Evolutionary conservation across 2,329 filamentous ascomycete species (phyloP).

Genomic region (Penicillium nordicum): DNA sequence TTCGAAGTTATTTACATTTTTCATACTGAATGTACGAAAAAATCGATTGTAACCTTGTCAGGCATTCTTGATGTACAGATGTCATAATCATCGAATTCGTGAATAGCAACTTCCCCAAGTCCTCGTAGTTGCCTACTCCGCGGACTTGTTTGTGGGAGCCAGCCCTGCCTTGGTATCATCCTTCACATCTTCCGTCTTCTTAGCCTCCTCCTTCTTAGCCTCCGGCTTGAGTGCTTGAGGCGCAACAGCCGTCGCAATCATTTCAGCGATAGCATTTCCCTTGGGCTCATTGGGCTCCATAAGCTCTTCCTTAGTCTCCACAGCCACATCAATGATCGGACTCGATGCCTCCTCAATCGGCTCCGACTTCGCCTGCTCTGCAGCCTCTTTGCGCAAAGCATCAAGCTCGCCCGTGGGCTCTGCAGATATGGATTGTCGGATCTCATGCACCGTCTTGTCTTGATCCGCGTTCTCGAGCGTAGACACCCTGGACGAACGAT

Average conservation of each 20-base stretch:
- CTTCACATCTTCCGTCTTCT: slow-evolving; percentile 6
- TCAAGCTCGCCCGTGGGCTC: slow-evolving; percentile 24
- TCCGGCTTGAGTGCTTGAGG: not conserved
- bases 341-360: slow-evolving; percentile 23
- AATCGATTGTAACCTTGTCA: not conserved
- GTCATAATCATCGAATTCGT: slow-evolving; percentile 18
- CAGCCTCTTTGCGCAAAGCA: slow-evolving; percentile 30
- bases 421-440: slow-evolving; percentile 38
- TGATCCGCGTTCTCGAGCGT: slow-evolving; percentile 33
- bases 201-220: not conserved
- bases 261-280: slow-evolving; percentile 3
- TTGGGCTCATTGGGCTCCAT: slow-evolving; percentile 7
- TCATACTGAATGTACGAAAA: not conserved
- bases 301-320: slow-evolving; percentile 2
- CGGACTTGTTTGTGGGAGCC: not conserved
- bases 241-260: slow-evolving; percentile 2
- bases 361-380: slow-evolving; percentile 23
- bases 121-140: slow-evolving; percentile 14
- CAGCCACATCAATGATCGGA: not conserved
- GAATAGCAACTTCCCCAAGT: slow-evolving; percentile 19
- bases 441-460: slow-evolving; percentile 35
- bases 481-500: slow-evolving; percentile 38
- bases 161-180: slow-evolving; percentile 10
- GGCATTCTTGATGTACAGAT: slow-evolving; percentile 17
- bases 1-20: slow-evolving; percentile 1